Percentiles rank a stretch among this genome's conserved stretches.
These are phyloP conservation scores for Trypanosoma platydactyli DNA, from an alignment of 208 protist species.

Conservation along the genomic window DNA sequence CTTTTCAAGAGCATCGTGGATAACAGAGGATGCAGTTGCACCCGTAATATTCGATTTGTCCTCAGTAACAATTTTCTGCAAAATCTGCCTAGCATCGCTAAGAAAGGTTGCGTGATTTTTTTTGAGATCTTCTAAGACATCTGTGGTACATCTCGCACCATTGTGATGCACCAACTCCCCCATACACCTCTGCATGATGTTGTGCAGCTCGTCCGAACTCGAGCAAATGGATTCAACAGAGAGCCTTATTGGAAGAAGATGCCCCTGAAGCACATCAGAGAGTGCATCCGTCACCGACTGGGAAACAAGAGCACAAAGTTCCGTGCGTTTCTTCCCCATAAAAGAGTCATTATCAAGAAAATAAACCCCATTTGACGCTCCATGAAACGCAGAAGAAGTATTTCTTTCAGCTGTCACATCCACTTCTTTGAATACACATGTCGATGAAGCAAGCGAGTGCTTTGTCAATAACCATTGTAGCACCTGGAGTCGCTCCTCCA, in stretches of 20 bases:
- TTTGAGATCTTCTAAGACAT: slow-evolving; percentile 18
- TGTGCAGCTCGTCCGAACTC: slow-evolving; percentile 11
- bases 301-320: not conserved
- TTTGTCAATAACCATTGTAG: slow-evolving; percentile 12
- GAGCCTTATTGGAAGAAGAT: slow-evolving; percentile 27
- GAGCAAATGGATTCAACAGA: slow-evolving; percentile 32
- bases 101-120: slow-evolving; percentile 3
- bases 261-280: slow-evolving; percentile 18
- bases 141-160: slow-evolving; percentile 15
- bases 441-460: not conserved
- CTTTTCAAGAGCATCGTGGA: slow-evolving; percentile 27
- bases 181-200: not conserved
- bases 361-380: too few relatives aligned
- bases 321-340: too few relatives aligned
- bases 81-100: slow-evolving; percentile 3
- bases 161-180: not conserved
- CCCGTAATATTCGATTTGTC: not conserved
- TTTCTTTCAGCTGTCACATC: slow-evolving; percentile 9
- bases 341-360: too few relatives aligned
- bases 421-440: not conserved
- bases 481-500: slow-evolving; percentile 16
- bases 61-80: not conserved
- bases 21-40: not conserved
- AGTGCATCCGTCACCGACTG: slow-evolving; percentile 14
- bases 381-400: not conserved